Conservation (phyloP, 2,329 filamentous ascomycete genomes). For the Exophiala phaeomuriformis region DNA sequence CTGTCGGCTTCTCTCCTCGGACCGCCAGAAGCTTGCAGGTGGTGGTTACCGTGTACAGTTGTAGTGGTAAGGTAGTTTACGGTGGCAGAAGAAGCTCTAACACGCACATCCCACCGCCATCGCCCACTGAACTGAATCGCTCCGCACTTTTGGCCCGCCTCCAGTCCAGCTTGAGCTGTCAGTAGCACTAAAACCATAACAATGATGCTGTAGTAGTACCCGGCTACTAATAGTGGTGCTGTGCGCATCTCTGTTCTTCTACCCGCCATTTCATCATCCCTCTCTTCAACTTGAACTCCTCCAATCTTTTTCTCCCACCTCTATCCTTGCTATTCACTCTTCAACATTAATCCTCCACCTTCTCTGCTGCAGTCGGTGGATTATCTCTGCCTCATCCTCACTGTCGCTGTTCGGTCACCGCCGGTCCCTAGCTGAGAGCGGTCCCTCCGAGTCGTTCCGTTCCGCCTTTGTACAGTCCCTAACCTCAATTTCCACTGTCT, state of each 20-base stretch:
- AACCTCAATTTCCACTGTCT: too few species aligned
- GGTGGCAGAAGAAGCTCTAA: too few species aligned
- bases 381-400: neutral
- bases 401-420: conserved; percentile 5
- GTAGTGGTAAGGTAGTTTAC: too few species aligned
- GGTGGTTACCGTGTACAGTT: too few species aligned
- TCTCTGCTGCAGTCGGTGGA: neutral
- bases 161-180: too few species aligned
- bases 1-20: too few species aligned
- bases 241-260: neutral
- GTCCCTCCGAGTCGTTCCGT: neutral
- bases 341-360: neutral
- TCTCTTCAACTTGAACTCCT: conserved; percentile 4
- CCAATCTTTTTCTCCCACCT: neutral
- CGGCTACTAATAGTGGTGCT: neutral
- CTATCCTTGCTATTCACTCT: neutral
- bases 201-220: too few species aligned
- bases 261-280: conserved; percentile 6
- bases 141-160: too few species aligned
- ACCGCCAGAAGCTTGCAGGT: too few species aligned
- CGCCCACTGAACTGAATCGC: too few species aligned
- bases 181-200: too few species aligned
- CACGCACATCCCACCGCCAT: too few species aligned
- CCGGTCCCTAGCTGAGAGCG: conserved; percentile 15
- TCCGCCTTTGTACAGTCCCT: neutral